Base-by-base conservation (phyloP, 805 yeast species). In the Pichia thaimueangensis region DNA sequence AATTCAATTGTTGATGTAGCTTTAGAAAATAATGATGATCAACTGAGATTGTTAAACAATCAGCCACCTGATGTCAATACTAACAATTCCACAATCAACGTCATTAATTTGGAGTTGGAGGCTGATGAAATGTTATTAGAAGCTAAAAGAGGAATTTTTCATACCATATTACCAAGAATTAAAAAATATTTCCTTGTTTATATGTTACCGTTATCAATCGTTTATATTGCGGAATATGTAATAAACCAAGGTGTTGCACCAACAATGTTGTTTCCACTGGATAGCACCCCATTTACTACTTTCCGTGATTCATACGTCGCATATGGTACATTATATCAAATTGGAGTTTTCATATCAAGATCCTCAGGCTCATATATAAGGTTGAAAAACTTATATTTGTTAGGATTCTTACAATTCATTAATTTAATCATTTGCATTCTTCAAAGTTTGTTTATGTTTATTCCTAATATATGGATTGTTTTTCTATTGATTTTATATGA, bases 211-310 rank as follows among this genome's bases (percentile, higher is more conserved):
- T 64, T 91, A 29, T 70, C 82, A 45, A 62, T 88, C 0, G 98
- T 91, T 1, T 93, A 91, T 60, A 64, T 86, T 19, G 77, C 86
- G 5, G 97, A 91, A 56, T 91, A 91, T 57, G 68, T 81, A 19
- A 91, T 91, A 46, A 91, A 91, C 58, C 97, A 91, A 60, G 96
- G 96, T 0, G 74, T 91, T 1, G 73, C 95, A 0, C 97, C 97
- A 2, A 89, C 97, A 0, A 64, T 91, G 34, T 64, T 91, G 7
- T 91, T 84, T 55, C 89, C 91, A 0, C 53, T 87, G 4, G 75
- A 78, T 1, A 70, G 74, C 20, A 70, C 82, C 58, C 95, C 95
- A 3, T 85, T 88, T 54, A 55, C 63, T 2, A 64, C 74, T 16
- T 86, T 74, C 58, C 71, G 97, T 48, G 97, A 91, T 54, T 82